Base-by-base conservation (phyloP, 352 stramenopile species). In the Globisporangium splendens region DNA sequence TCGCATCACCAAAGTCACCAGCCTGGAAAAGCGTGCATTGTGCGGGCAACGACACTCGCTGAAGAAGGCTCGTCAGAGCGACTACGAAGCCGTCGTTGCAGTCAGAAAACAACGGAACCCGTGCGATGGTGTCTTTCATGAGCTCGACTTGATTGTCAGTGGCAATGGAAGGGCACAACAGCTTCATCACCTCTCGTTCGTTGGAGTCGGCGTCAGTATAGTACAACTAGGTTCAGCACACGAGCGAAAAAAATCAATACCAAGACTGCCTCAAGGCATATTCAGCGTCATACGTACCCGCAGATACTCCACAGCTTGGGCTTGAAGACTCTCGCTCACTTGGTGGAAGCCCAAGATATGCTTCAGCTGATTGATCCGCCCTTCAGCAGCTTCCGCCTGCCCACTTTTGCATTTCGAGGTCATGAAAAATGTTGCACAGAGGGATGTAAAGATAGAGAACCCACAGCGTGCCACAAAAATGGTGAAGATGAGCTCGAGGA, bases 381-480 rank as follows among this genome's bases (percentile, higher is more conserved):
- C 83, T 33, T 89, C 79, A 0, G 79, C 75, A 0, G 70, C 68
- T 54, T 91, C 83, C 0, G 68, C 68, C 12, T 80, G 75, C 1
- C 82, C 78, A 44, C 79, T 88, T 62, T 91, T 73, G 38, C 83
- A 90, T 55, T 89, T 89, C 24, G 83, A 93, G 28, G 91, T 77
- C 43, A 88, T 84, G 56, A 93, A 93, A 48, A 93, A 81, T 21
- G 79, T 93, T 0, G 79, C 79, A 3, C 82, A 88, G 18, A 91
- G 69, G 0, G 67, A 72, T 13, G 77, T 87, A 56, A 91, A 93
- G 51, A 91, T 62, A 6, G 78, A 79, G 47, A 93, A 91, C 0
- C 80, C 83, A 41, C 80, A 78, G 1, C 82, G 52, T 1, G 78
- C 82, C n/a, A 93, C 80, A 22, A 75, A 57, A 4, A 79, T 74